Evolutionary conservation across 768 basidiomycete genomes (phyloP).

Genomic region (Clitopilus hobsonii): DNA sequence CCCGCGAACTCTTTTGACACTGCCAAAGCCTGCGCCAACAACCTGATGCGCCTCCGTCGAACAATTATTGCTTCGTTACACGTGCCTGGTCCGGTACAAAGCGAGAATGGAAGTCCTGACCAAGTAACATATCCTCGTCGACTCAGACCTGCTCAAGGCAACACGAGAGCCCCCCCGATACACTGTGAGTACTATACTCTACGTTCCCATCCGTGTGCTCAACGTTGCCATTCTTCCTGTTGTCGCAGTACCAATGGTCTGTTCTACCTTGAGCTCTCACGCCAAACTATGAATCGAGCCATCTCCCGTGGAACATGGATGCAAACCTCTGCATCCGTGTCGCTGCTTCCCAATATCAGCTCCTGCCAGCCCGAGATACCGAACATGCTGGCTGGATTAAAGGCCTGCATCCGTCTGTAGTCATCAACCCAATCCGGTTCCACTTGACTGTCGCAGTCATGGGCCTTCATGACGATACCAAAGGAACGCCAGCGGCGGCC

Average conservation of each 20-base stretch:
- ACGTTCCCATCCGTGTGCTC: neutral
- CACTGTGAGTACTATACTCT: conserved; percentile 18
- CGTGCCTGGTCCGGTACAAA: too few relatives aligned
- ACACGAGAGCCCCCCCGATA: conserved; percentile 18
- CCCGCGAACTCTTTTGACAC: too few relatives aligned
- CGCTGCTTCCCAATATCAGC: conserved; percentile 30
- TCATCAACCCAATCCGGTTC: conserved; percentile 53
- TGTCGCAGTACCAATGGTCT: conserved; percentile 27
- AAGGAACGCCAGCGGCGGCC: too few relatives aligned
- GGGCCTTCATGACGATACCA: conserved; percentile 35
- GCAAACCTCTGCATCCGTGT: conserved; percentile 28
- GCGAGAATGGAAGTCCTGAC: neutral
- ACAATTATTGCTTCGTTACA: too few relatives aligned
- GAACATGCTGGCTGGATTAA: conserved; percentile 14
- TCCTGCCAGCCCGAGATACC: conserved; percentile 29
- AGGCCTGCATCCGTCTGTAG: conserved; percentile 58
- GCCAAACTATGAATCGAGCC: neutral
- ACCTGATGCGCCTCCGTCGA: too few relatives aligned
- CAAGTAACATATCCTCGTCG: neutral
- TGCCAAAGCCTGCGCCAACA: too few relatives aligned
- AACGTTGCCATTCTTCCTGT: conserved; percentile 13
- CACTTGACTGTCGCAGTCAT: conserved; percentile 78
- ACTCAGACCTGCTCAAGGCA: neutral
- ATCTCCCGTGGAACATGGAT: conserved; percentile 36
- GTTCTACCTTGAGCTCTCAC: neutral